These are phyloP conservation scores for Pleurostoma richardsiae DNA, from an alignment of 2,329 filamentous ascomycete genomes.

Conservation along the genomic window DNA sequence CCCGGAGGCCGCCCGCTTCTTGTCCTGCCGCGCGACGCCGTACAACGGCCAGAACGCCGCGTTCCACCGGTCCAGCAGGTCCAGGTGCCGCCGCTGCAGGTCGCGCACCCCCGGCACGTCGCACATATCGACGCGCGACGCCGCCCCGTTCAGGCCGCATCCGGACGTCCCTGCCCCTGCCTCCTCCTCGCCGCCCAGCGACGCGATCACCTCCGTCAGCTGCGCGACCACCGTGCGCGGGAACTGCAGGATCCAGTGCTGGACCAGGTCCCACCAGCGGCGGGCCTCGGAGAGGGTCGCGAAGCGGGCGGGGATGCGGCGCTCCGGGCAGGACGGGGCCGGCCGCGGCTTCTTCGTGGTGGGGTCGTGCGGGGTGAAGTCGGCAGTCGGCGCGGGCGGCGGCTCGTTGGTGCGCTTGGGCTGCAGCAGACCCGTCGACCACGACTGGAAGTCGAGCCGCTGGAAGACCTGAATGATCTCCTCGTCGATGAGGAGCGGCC, in stretches of 20 bases:
- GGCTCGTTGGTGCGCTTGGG: slow-evolving; percentile 10
- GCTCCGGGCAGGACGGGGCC: background rate
- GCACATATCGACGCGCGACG: slow-evolving; percentile 9
- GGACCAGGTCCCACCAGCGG: slow-evolving; percentile 20
- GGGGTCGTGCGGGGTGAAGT: slow-evolving; percentile 3
- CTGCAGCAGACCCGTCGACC: slow-evolving; percentile 16
- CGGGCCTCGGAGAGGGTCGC: slow-evolving; percentile 16
- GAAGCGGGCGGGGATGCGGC: slow-evolving; percentile 15
- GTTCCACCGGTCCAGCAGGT: slow-evolving; percentile 33
- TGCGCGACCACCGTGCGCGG: slow-evolving; percentile 12
- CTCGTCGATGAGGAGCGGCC: slow-evolving; percentile 15
- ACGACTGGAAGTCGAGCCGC: slow-evolving; percentile 20
- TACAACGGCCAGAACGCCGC: slow-evolving; percentile 30
- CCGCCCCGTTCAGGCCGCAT: background rate
- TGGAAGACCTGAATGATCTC: slow-evolving; percentile 22
- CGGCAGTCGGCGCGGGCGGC: slow-evolving; percentile 8
- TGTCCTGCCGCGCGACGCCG: slow-evolving; percentile 13
- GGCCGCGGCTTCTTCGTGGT: background rate
- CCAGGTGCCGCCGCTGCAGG: slow-evolving; percentile 21
- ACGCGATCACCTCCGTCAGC: slow-evolving; percentile 7
- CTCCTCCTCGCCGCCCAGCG: background rate
- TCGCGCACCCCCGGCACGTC: slow-evolving; percentile 9
- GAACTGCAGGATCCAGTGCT: slow-evolving; percentile 18
- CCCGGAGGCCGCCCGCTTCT: slow-evolving; percentile 5
- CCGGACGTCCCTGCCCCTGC: no score